phyloP scores from a whole-genome alignment of 805 yeast species.

The Isabelozyma gotoi region DNA sequence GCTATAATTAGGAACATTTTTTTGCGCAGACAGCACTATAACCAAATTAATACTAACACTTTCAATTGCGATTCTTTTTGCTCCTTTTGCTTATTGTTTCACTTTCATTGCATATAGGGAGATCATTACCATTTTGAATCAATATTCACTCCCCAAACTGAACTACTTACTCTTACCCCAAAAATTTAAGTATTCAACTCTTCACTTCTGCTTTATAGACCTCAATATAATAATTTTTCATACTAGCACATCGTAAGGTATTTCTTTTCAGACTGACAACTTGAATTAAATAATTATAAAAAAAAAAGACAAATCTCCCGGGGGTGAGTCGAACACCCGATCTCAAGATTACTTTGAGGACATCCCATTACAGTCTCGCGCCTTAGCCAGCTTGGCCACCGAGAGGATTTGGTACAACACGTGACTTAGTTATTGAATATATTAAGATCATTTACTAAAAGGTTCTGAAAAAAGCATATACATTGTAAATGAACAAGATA shows the following conservation, averaged over 20 bases:
- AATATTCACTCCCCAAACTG: neutral
- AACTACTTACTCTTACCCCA: neutral
- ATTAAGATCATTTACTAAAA: no score
- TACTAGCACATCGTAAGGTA: no score
- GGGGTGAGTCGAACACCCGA: slow-evolving; percentile 54
- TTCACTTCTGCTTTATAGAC: no score
- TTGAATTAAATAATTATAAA: neutral
- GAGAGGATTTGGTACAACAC: slow-evolving; percentile 21
- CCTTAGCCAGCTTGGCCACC: slow-evolving; percentile 53
- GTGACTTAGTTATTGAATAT: neutral
- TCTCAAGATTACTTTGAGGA: slow-evolving; percentile 43
- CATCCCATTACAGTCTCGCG: slow-evolving; percentile 46
- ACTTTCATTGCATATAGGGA: neutral
- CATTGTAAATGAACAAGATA: no score
- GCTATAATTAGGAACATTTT: neutral
- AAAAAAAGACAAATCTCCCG: slow-evolving; percentile 35
- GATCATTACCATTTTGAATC: neutral
- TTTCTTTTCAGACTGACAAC: no score
- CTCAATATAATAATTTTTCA: no score
- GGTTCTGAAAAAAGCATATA: no score
- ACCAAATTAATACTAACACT: no score
- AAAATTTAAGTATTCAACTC: no score
- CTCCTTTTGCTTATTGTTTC: no score
- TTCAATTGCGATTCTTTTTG: no score
- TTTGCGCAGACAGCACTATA: no score